phyloP scores from a whole-genome alignment of 2,329 filamentous ascomycete species.

The Penicillium sp. region DNA sequence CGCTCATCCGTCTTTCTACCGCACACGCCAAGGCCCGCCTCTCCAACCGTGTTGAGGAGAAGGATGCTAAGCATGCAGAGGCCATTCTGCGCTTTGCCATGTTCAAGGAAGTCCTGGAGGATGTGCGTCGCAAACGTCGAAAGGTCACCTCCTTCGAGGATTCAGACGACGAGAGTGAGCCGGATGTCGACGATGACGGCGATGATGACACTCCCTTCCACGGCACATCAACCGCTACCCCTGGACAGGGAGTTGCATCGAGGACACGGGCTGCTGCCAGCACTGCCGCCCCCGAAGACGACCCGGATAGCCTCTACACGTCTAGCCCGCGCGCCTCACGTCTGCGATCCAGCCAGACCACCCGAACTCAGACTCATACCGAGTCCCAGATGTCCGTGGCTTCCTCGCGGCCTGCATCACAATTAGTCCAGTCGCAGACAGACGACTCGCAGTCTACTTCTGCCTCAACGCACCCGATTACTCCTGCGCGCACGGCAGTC shows the following conservation, averaged over 20 bases:
- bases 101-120: constrained; percentile 88
- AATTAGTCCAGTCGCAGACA: constrained; percentile 60
- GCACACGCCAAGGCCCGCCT: constrained; percentile 92
- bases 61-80: constrained; percentile 85
- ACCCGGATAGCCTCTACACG: constrained; percentile 57
- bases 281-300: constrained; percentile 54
- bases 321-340: constrained; percentile 51
- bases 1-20: constrained; percentile 94
- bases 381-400: constrained; percentile 69
- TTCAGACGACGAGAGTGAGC: constrained; percentile 51
- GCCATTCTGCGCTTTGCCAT: constrained; percentile 88
- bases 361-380: constrained; percentile 45
- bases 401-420: constrained; percentile 77
- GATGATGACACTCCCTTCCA: constrained; percentile 27
- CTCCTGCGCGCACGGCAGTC: constrained; percentile 63
- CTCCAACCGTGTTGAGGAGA: constrained; percentile 84
- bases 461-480: constrained; percentile 44
- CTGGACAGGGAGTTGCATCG: constrained; percentile 32
- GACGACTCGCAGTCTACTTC: constrained; percentile 39
- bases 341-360: constrained; percentile 39
- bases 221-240: constrained; percentile 32
- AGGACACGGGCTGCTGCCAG: constrained; percentile 40
- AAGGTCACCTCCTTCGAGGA: constrained; percentile 70
- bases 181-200: constrained; percentile 40
- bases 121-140: constrained; percentile 79